Evolutionary conservation across 805 yeast genomes (phyloP), one percentile per base, ranked within the genome.

Genomic region (Candida suzukii): DNA sequence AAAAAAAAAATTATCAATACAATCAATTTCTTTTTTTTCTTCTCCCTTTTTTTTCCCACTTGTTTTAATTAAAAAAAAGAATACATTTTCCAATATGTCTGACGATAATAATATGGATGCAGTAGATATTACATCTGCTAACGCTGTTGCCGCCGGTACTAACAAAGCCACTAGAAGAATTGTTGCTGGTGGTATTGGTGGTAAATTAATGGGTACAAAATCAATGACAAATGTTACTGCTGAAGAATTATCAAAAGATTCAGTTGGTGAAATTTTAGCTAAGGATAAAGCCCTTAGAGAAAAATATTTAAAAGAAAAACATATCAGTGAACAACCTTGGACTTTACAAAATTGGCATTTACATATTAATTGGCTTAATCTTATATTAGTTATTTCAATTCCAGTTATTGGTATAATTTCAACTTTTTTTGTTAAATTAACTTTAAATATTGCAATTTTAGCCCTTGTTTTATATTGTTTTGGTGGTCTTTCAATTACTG

Each of bases 241-340:
- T 33, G 83, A 78, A 46, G 78, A 77, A 51, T 58, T 74, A 40
- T 73, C 80, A 25, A 57, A 67, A 47, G 80, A 74, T 48, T 71
- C 74, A 25, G 67, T 75, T 54, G 67, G 71, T 18, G 68, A 61
- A 41, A 60, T 74, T 44, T 50, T 75, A 35, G 68, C 60, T 38
- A 68, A 66, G 48, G 76, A 74, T 47, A 60, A 61, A 41, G 66
- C 61, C 56, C 67, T 70, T 43, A 58, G 64, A 41, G 61, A 59
- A 29, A 70, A 70, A 48, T 68, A 60, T 48, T 50, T 61, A 42
- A 62, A 64, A 40, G 53, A 56, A 39, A 66, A 63, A 42, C 95
- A 85, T 57, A 83, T 85, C 41, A 76, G 84, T 38, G 95, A 85
- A 56, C 74, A 77, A 64, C 86, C 88, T 16, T 83, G 88, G 88